These are phyloP conservation scores for Amborella trichopoda DNA, from an alignment of 164 flowering plant genomes.

Conservation along the genomic window DNA sequence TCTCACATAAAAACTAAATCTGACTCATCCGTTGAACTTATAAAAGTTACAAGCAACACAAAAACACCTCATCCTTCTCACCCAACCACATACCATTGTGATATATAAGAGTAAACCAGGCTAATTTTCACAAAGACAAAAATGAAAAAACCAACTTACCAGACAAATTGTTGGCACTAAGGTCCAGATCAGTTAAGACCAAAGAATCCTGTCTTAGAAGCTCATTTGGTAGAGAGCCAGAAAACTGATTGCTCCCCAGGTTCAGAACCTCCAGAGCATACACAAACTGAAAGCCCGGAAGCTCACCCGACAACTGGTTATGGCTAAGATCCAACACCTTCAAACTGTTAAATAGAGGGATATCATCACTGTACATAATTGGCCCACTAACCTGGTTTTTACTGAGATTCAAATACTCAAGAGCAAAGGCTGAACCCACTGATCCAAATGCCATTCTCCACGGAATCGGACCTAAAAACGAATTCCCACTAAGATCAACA, in stretches of 20 bases:
- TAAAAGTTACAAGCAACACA: no score
- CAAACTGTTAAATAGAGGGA: conserved; percentile 30
- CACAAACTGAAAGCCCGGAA: conserved; percentile 78
- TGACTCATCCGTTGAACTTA: no score
- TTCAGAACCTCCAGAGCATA: conserved; percentile 76
- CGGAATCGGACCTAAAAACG: conserved; percentile 33
- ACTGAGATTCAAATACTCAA: conserved; percentile 61
- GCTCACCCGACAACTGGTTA: conserved; percentile 80
- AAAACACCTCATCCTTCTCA: no score
- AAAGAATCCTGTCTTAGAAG: conserved; percentile 69
- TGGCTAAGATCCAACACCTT: conserved; percentile 85
- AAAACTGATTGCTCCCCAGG: conserved; percentile 67
- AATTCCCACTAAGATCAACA: conserved; percentile 82
- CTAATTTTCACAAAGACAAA: no score
- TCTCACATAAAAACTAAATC: no score
- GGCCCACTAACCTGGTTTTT: conserved; percentile 29
- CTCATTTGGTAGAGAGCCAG: conserved; percentile 67
- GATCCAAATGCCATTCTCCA: conserved; percentile 38
- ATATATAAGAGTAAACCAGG: no score
- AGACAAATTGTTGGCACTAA: conserved; percentile 89
- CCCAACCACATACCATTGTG: no score
- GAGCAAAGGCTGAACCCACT: conserved; percentile 42
- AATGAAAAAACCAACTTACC: no score
- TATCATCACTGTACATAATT: conserved; percentile 25
- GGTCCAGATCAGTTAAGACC: conserved; percentile 69